Conservation (phyloP, 2,329 filamentous ascomycete species). For the Cytospora schulzeri region DNA sequence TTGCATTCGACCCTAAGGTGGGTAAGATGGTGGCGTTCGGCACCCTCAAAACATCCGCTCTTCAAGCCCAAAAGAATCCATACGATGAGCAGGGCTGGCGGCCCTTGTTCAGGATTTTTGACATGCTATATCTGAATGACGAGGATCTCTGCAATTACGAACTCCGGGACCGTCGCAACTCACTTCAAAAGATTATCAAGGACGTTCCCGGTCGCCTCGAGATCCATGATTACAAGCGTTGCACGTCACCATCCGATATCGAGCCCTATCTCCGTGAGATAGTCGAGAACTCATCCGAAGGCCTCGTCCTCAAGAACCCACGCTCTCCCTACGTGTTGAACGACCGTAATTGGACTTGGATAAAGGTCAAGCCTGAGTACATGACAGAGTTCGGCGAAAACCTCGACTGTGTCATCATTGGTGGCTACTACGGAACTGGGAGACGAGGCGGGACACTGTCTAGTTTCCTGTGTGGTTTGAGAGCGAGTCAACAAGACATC, state of each 20-base stretch:
- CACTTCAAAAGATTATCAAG: conserved; percentile 71
- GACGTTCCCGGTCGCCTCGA: conserved; percentile 74
- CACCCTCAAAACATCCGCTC: conserved; percentile 86
- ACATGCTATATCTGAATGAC: conserved; percentile 87
- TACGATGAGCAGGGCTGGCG: conserved; percentile 65
- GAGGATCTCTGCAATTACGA: conserved; percentile 79
- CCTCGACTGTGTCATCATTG: conserved; percentile 85
- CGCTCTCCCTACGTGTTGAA: conserved; percentile 84
- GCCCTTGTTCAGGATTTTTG: conserved; percentile 84
- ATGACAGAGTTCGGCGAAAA: conserved; percentile 96
- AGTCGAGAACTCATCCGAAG: conserved; percentile 84
- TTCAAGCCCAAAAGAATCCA: conserved; percentile 76
- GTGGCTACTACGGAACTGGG: conserved; percentile 90
- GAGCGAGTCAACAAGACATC: conserved; percentile 70
- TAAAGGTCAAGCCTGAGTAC: conserved; percentile 98
- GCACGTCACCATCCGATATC: conserved; percentile 69
- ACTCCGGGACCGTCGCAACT: conserved; percentile 75
- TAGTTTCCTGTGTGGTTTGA: conserved; percentile 87
- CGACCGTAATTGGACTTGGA: conserved; percentile 92
- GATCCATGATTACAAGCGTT: conserved; percentile 72
- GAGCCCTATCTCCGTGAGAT: conserved; percentile 80
- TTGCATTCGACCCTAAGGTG: conserved; percentile 89
- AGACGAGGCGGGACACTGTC: conserved; percentile 79
- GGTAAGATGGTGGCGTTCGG: conserved; percentile 89
- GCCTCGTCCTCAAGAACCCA: conserved; percentile 91